Evolutionary conservation across 768 basidiomycete genomes (phyloP).

Genomic region (Mycena epipterygia): DNA sequence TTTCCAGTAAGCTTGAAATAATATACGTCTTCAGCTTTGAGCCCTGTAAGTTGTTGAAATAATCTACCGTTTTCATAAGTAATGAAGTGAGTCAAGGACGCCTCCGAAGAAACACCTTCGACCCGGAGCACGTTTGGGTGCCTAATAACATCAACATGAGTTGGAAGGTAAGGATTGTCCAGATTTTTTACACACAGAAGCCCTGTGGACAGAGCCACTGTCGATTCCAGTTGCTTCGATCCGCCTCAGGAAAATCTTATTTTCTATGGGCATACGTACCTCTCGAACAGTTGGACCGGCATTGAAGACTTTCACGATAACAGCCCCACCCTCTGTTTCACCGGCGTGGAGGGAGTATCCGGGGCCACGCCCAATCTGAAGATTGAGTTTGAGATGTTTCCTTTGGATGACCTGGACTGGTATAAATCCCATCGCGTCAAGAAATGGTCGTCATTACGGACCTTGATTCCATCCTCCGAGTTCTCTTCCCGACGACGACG

Average conservation of each 20-base stretch:
- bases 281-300: neutral
- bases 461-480: neutral
- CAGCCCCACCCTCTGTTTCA: neutral
- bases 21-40: neutral
- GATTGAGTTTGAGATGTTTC: slow-evolving; percentile 1
- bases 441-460: neutral
- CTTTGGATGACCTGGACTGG: neutral
- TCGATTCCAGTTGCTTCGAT: neutral
- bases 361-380: neutral
- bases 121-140: slow-evolving; percentile 4
- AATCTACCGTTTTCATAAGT: neutral
- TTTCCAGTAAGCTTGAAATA: slow-evolving; percentile 5
- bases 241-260: neutral
- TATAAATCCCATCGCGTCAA: neutral
- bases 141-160: neutral
- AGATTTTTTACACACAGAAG: neutral
- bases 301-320: slow-evolving; percentile 11
- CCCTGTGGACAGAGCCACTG: neutral
- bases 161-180: neutral
- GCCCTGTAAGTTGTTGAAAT: neutral
- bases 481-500: neutral
- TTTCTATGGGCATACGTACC: neutral
- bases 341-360: neutral
- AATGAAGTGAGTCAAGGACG: neutral
- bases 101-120: neutral